Conservation (phyloP, 1,139 yeast species). For the Taiozyma sp. region DNA sequence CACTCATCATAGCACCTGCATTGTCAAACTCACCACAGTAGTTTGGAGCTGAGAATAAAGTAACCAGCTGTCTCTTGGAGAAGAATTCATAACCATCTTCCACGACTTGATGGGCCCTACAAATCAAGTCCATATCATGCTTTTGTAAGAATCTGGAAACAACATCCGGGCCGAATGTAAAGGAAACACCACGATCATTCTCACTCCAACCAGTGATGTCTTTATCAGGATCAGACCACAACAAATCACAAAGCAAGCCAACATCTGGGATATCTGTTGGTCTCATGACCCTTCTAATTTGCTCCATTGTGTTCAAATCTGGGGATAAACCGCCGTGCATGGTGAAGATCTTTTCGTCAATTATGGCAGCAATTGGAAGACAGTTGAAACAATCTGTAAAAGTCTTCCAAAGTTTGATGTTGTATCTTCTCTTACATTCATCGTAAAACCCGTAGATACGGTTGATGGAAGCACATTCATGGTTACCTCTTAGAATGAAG, state of each 20-base stretch:
- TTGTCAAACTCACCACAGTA: constrained; percentile 98
- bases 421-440: constrained; percentile 96
- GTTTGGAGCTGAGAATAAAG: constrained; percentile 93
- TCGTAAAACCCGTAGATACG: constrained; percentile 97
- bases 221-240: constrained; percentile 98
- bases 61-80: constrained; percentile 91
- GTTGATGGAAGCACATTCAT: constrained; percentile 96
- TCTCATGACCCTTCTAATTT: constrained; percentile 96
- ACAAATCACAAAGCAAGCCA: constrained; percentile 88
- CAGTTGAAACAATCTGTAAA: constrained; percentile 98
- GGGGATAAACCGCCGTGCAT: constrained; percentile 99
- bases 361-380: constrained; percentile 95
- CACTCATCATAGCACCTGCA: constrained; percentile 99
- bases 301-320: constrained; percentile 95
- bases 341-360: constrained; percentile 95
- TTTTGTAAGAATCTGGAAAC: constrained; percentile 91
- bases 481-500: constrained; percentile 92
- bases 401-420: constrained; percentile 96
- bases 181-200: constrained; percentile 96
- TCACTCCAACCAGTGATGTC: constrained; percentile 98
- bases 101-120: constrained; percentile 98
- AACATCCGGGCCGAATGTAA: constrained; percentile 96
- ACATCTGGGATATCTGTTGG: constrained; percentile 98
- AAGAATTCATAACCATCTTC: constrained; percentile 99
- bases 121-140: constrained; percentile 95